Percentiles rank a stretch among this genome's conserved stretches.
Conservation (phyloP, 164 flowering plant genomes). For the Nymphaea thermarum region DNA sequence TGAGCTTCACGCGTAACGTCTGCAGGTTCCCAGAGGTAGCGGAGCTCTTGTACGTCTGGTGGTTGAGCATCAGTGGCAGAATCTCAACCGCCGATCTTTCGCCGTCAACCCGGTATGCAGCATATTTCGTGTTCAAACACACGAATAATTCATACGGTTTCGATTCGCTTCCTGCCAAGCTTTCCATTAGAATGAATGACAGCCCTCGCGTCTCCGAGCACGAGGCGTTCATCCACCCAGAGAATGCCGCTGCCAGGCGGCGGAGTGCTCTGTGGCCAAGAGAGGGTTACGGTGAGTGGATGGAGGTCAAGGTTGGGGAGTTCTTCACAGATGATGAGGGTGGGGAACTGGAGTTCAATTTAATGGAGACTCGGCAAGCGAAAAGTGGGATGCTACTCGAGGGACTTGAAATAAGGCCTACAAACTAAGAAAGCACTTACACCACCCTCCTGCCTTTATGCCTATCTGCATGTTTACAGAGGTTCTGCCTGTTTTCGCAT, state of each 20-base stretch:
- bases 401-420: slow-evolving; percentile 61
- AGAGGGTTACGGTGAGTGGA: slow-evolving; percentile 33
- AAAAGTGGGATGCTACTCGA: slow-evolving; percentile 48
- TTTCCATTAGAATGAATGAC: no score
- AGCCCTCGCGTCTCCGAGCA: no score
- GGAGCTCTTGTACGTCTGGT: slow-evolving; percentile 22
- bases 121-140: slow-evolving; percentile 21
- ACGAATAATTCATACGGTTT: slow-evolving; percentile 10
- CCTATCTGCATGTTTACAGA: no score
- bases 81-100: slow-evolving; percentile 19
- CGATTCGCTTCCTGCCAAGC: slow-evolving; percentile 5
- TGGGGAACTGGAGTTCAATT: slow-evolving; percentile 28
- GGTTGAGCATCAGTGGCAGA: slow-evolving; percentile 30
- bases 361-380: slow-evolving; percentile 26
- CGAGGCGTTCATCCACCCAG: no score
- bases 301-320: slow-evolving; percentile 50
- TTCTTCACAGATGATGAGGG: slow-evolving; percentile 17
- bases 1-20: background rate
- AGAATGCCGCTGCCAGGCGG: background rate
- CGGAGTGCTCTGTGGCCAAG: slow-evolving; percentile 9
- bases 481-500: no score
- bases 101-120: slow-evolving; percentile 17
- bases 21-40: slow-evolving; percentile 34
- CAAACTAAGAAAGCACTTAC: background rate
- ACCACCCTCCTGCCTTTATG: no score